Conservation (phyloP, 2,329 filamentous ascomycete genomes). For the Cadophora sp. region DNA sequence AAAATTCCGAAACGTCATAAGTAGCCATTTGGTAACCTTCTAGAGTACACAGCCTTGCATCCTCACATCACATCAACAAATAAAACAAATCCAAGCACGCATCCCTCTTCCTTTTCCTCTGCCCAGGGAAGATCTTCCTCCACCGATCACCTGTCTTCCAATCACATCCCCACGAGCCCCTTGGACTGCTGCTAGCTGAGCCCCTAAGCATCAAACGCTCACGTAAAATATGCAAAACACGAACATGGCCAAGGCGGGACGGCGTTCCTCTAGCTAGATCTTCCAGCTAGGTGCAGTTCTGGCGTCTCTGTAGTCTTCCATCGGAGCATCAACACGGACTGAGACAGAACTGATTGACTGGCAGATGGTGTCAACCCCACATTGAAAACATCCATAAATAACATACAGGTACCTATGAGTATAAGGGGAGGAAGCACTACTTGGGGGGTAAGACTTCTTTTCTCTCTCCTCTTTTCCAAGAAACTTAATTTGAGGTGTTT, state of each 20-base stretch:
- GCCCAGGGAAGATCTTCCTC: neutral
- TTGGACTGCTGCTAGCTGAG: neutral
- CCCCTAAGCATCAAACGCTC: neutral
- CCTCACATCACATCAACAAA: neutral
- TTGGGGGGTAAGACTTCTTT: neutral
- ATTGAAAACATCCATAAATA: neutral
- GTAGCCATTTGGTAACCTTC: neutral
- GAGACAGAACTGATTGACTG: too few relatives aligned
- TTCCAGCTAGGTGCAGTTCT: too few relatives aligned
- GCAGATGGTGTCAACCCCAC: neutral
- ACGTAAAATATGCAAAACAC: neutral
- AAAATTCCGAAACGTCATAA: neutral
- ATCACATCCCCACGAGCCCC: constrained; percentile 4
- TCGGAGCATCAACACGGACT: neutral
- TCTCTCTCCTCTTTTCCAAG: neutral
- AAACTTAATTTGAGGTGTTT: neutral
- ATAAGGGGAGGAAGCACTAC: neutral
- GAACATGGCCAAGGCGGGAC: constrained; percentile 4
- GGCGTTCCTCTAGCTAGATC: neutral
- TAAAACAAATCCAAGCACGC: neutral
- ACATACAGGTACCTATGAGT: too few relatives aligned
- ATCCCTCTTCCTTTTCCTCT: neutral
- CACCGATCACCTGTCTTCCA: neutral
- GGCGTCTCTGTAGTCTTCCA: neutral
- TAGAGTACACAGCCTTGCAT: neutral